Conservation (phyloP, 345 rosid species). For the Salix viminalis region DNA sequence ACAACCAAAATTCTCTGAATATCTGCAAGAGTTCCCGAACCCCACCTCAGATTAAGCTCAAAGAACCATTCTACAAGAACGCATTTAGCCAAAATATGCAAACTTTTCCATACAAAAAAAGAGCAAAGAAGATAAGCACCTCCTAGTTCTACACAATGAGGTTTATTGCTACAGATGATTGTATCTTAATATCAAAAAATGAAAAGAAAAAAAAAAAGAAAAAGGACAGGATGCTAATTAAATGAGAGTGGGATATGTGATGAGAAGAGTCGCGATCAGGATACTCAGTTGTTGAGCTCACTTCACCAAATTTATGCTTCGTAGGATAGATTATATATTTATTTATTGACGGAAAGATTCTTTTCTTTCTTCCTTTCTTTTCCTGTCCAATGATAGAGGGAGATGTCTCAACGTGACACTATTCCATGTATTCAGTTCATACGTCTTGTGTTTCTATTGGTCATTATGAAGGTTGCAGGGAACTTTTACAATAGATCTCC, state of each 20-base stretch:
- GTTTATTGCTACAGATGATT: neutral
- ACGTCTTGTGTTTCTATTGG: too few species aligned
- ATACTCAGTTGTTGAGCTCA: neutral
- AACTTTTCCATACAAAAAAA: neutral
- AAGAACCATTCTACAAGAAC: neutral
- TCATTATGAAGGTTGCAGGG: too few species aligned
- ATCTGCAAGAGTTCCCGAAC: neutral
- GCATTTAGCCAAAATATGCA: neutral
- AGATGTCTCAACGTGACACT: too few species aligned
- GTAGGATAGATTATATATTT: too few species aligned
- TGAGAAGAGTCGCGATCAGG: neutral
- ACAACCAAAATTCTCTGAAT: neutral
- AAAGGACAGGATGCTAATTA: neutral
- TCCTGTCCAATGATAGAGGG: too few species aligned
- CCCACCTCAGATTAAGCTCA: conserved; percentile 10
- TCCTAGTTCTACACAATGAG: neutral
- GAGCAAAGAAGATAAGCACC: neutral
- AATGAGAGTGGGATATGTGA: neutral
- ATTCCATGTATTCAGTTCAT: too few species aligned
- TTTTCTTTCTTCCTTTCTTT: too few species aligned
- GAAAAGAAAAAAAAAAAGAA: too few species aligned
- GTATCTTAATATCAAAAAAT: neutral
- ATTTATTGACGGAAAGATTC: too few species aligned
- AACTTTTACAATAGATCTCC: too few species aligned
- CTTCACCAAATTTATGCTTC: neutral